A percentile compares a stretch with the other conserved stretches of the same genome.
These are phyloP conservation scores for Sanghuangporus sanghuang DNA, from an alignment of 1,284 basidiomycete genomes.

Conservation along the genomic window DNA sequence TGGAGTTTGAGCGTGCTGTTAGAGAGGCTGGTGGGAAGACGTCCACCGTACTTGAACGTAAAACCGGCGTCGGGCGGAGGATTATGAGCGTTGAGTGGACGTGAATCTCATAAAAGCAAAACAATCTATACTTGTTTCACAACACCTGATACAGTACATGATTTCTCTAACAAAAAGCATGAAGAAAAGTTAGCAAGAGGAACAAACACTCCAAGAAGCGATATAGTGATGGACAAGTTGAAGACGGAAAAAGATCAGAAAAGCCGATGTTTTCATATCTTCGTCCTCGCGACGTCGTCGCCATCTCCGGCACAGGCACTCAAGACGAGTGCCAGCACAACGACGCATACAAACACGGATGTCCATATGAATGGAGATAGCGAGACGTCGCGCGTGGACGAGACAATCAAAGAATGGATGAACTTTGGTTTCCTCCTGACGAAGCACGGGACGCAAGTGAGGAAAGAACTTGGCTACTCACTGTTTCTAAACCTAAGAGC, in stretches of 20 bases:
- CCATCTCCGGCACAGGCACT: conserved; percentile 33
- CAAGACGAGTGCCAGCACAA: conserved; percentile 45
- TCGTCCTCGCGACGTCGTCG: conserved; percentile 29
- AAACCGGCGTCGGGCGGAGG: conserved; percentile 59
- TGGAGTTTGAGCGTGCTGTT: conserved; percentile 64
- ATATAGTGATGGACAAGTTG: neutral
- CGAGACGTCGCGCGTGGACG: conserved; percentile 29
- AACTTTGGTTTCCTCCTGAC: conserved; percentile 63
- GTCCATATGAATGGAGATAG: conserved; percentile 29
- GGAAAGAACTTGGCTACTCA: too few species aligned
- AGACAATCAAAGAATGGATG: conserved; percentile 77
- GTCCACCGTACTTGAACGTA: conserved; percentile 52
- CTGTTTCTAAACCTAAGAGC: too few species aligned
- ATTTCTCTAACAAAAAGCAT: neutral
- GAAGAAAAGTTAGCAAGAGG: neutral
- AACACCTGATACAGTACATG: neutral
- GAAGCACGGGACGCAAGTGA: neutral
- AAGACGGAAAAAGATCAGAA: conserved; percentile 42
- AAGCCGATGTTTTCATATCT: conserved; percentile 67
- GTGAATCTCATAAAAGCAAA: neutral
- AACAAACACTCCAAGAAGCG: neutral
- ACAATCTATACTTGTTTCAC: neutral
- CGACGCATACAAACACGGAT: conserved; percentile 26
- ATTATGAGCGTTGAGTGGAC: conserved; percentile 58
- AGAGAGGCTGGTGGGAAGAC: conserved; percentile 32